A percentile compares a stretch with the other conserved stretches of the same genome.
These are phyloP conservation scores for Nannizziopsis barbatae DNA, from an alignment of 2,329 filamentous ascomycete genomes.

Conservation along the genomic window DNA sequence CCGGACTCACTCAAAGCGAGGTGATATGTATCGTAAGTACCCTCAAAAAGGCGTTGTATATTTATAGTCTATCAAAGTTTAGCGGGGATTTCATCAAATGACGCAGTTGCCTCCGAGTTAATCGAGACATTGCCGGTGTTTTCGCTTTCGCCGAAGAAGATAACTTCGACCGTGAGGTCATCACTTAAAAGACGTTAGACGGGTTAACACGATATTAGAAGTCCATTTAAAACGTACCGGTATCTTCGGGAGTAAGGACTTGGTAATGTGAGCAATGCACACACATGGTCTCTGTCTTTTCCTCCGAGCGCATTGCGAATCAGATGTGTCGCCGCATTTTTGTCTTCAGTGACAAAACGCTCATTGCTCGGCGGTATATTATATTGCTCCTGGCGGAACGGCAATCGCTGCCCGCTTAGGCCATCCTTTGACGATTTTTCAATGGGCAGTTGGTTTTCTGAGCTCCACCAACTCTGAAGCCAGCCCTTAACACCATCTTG, in stretches of 20 bases:
- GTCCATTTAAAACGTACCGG: slow-evolving; percentile 46
- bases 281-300: slow-evolving; percentile 85
- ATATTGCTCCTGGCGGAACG: slow-evolving; percentile 85
- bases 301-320: slow-evolving; percentile 91
- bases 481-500: slow-evolving; percentile 46
- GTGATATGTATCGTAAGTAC: too few species aligned
- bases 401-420: slow-evolving; percentile 60
- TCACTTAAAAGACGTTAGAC: slow-evolving; percentile 48
- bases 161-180: slow-evolving; percentile 92
- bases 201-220: neutral
- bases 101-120: slow-evolving; percentile 76
- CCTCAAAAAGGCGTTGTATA: too few species aligned
- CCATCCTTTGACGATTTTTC: slow-evolving; percentile 47
- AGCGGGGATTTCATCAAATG: slow-evolving; percentile 37
- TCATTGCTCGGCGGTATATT: slow-evolving; percentile 58
- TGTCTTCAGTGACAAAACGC: slow-evolving; percentile 88
- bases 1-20: too few species aligned
- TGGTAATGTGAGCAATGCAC: slow-evolving; percentile 78
- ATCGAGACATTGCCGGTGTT: slow-evolving; percentile 67
- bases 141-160: slow-evolving; percentile 83
- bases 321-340: slow-evolving; percentile 91
- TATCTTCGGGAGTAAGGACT: slow-evolving; percentile 86
- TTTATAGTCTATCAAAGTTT: slow-evolving; percentile 33
- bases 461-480: slow-evolving; percentile 58
- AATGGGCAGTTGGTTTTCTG: slow-evolving; percentile 55